These are phyloP conservation scores for Mayamaea pseudoterrestris DNA, from an alignment of 108 stramenopile species.

Conservation along the genomic window DNA sequence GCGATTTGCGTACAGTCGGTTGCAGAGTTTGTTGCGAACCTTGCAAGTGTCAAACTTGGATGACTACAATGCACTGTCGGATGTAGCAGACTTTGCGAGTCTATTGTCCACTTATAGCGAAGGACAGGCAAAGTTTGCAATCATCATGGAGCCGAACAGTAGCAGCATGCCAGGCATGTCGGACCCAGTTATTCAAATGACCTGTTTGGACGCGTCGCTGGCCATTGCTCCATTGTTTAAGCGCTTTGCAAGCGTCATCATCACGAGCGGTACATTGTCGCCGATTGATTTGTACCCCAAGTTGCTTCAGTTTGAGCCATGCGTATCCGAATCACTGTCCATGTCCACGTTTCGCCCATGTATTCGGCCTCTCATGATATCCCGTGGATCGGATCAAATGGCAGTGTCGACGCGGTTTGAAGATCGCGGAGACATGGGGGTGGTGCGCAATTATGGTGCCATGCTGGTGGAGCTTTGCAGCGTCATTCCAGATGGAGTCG, in stretches of 20 bases:
- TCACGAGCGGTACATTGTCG: constrained; percentile 95
- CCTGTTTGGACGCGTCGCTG: constrained; percentile 93
- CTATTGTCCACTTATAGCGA: constrained; percentile 91
- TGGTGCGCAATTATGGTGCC: constrained; percentile 64
- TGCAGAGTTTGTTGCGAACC: constrained; percentile 85
- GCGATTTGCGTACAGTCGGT: constrained; percentile 88
- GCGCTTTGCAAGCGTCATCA: constrained; percentile 91
- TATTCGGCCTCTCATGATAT: constrained; percentile 93
- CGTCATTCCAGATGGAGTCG: constrained; percentile 92
- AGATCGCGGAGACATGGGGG: constrained; percentile 83
- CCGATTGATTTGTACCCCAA: constrained; percentile 99
- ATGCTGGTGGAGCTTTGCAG: constrained; percentile 86
- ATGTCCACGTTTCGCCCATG: constrained; percentile 99
- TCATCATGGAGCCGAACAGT: constrained; percentile 94
- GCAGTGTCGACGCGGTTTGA: constrained; percentile 83
- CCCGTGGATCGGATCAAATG: constrained; percentile 86
- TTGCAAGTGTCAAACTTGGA: constrained; percentile 79
- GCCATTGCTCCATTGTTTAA: constrained; percentile 97
- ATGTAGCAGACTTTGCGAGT: constrained; percentile 95
- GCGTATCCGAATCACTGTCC: constrained; percentile 84
- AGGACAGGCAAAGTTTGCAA: constrained; percentile 85
- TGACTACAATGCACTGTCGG: constrained; percentile 86
- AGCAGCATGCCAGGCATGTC: constrained; percentile 65
- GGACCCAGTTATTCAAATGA: constrained; percentile 87
- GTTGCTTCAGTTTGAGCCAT: constrained; percentile 93